Evolutionary conservation across 2,329 filamentous ascomycete species (phyloP), one percentile per base, ranked within the genome.

Genomic region (Alternaria sp.): DNA sequence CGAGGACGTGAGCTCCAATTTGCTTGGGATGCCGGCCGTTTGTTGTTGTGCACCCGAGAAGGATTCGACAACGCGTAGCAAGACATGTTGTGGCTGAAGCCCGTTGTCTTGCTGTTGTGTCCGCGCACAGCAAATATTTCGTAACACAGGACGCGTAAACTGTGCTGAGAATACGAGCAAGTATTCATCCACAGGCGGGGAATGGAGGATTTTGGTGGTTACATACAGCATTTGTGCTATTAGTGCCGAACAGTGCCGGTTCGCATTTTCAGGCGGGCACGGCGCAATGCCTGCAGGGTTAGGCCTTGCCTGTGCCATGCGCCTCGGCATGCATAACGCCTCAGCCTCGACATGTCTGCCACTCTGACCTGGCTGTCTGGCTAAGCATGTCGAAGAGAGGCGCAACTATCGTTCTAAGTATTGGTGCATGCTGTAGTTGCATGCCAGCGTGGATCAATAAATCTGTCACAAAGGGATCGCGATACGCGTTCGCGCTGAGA

Each of bases 1-100:
- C 36, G 30, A 54, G 52, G 59, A 63, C 61, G 59, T 63, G 63
- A 67, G 57, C 45, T 66, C 66, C 64, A 65, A 67, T 71, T 64
- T 70, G 68, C 66, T 67, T 56, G 41, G 32, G 54, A 50, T 62
- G 65, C 63, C 67, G 64, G 67, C 59, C 60, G 54, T 59, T 46
- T 56, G 53, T 55, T 66, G 64, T 67, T 69, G 65, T 66, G 64
- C 61, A 59, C 64, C 59, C 52, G 63, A 55, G 60, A 30, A 63
- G 57, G 58, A 67, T 61, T 65, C 51, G 62, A 61, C 45, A 50
- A 49, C 38, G 53, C 60, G 45, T 53, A 18, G 28, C 27, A 43
- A 46, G 46, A 44, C 46, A 28, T 46, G 45, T 28, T 28, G 25
- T 44, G 43, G 30, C 34, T 41, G 52, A 25, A 43, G 27, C 10